Evolutionary conservation across 1,139 yeast genomes (phyloP), one percentile per base, ranked within the genome.

Genomic region (Hemisphaericaspora subhashii): DNA sequence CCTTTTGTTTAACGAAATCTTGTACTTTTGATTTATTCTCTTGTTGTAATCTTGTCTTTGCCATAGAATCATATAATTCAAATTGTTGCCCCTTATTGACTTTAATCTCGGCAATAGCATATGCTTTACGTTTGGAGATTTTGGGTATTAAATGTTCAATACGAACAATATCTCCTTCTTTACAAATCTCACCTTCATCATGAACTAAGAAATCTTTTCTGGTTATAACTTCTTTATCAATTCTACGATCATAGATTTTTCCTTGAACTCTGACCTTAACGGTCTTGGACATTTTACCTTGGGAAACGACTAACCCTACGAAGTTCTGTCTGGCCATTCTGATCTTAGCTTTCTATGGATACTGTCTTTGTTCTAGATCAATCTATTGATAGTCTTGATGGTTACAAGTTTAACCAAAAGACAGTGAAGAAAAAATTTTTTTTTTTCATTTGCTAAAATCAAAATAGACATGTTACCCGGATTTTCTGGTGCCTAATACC

Each of bases 101-200:
- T 67, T 88, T 81, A 57, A 92, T 86, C 59, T 92, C 97, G 3
- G 97, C 96, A 45, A 92, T 81, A n/a, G 97, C 92, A 69, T 92
- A 92, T 42, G 77, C 79, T 63, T 92, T 92, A 47, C 84, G 73
- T 24, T 92, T 77, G 9, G 95, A 83, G 20, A 89, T 67, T 33
- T 95, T 95, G 44, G 96, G 84, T 31, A 90, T 86, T n/a, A n/a
- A n/a, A 40, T 90, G 79, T 64, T 90, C 96, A 43, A 92, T 88
- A 63, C 98, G 79, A 10, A 92, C 98, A 46, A 92, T 71, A 66
- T 92, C 98, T 37, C 98, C 98, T 62, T 89, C 96, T 57, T 90
- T 84, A 53, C 97, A 86, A 38, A 88, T 74, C 57, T 86, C 82
- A 31, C 87, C 90, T 68, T 92, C 96, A 60, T 92, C 98, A 62